phyloP scores from a whole-genome alignment of 2,329 filamentous ascomycete species.

The Cladobotryum protrusum region DNA sequence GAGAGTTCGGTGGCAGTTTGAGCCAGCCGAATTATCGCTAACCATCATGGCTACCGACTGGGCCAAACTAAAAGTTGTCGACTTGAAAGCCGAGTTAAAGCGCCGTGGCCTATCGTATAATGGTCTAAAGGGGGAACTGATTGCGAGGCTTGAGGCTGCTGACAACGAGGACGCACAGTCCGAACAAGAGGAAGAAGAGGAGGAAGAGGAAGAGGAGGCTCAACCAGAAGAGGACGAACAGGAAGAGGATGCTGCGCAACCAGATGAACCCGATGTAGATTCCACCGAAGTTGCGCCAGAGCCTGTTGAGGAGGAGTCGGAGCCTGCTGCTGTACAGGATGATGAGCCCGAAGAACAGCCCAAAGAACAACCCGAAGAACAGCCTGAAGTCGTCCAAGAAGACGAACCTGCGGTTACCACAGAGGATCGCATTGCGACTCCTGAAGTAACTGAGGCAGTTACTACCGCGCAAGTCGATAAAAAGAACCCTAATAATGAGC shows the following conservation, averaged over 20 bases:
- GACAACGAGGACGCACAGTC: slow-evolving; percentile 14
- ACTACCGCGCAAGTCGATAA: not conserved
- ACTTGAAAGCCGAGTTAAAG: slow-evolving; percentile 70
- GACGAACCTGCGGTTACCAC: slow-evolving; percentile 8
- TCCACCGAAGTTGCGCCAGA: not conserved
- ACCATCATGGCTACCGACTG: slow-evolving; percentile 43
- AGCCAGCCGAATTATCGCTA: slow-evolving; percentile 8
- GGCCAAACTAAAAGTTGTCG: slow-evolving; percentile 62
- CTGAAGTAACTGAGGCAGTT: slow-evolving; percentile 14
- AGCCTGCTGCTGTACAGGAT: not conserved
- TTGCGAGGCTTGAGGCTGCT: slow-evolving; percentile 52
- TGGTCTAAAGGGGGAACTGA: slow-evolving; percentile 66
- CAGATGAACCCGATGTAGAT: not conserved
- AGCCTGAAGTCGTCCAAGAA: slow-evolving; percentile 9
- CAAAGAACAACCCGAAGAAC: slow-evolving; percentile 7
- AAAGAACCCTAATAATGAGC: slow-evolving; percentile 2
- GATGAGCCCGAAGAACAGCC: not conserved
- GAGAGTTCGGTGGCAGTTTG: not conserved
- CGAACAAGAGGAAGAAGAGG: not conserved
- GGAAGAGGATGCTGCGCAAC: not conserved
- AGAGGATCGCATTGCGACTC: slow-evolving; percentile 12
- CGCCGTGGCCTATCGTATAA: slow-evolving; percentile 60
- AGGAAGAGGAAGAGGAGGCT: not conserved
- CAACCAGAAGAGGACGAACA: not conserved
- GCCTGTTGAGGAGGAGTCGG: not conserved